Evolutionary conservation across 148 eudicot species (phyloP).

Genomic region (Rhododendron griersonianum): DNA sequence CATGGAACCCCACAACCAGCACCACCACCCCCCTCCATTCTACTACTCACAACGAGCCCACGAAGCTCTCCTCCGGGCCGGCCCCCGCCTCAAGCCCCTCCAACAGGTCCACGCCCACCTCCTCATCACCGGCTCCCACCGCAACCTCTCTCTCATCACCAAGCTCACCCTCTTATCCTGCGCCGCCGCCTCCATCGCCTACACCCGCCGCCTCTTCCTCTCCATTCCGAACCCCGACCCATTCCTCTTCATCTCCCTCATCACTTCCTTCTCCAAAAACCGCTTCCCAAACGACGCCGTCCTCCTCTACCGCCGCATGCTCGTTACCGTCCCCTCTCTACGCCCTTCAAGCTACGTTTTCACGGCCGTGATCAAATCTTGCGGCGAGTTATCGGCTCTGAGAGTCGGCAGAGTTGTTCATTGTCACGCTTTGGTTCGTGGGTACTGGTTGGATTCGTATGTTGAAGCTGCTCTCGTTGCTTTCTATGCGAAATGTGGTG

Average conservation of each 20-base stretch:
- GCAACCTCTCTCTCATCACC: constrained; percentile 33
- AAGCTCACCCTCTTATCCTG: constrained; percentile 42
- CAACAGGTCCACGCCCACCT: constrained; percentile 56
- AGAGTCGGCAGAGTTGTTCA: constrained; percentile 37
- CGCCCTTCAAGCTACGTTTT: constrained; percentile 38
- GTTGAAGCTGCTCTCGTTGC: constrained; percentile 43
- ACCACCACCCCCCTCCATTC: neutral
- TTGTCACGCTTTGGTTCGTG: constrained; percentile 33
- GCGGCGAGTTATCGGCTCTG: constrained; percentile 25
- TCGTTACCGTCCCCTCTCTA: constrained; percentile 7
- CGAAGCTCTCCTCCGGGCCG: constrained; percentile 41
- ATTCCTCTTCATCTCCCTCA: constrained; percentile 53
- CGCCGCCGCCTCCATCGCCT: constrained; percentile 28
- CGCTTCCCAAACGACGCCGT: constrained; percentile 26
- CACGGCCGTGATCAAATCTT: constrained; percentile 44
- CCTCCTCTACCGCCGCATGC: constrained; percentile 40
- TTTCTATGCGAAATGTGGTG: constrained; percentile 47
- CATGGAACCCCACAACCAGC: neutral
- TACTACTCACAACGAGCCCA: constrained; percentile 18
- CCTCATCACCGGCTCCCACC: constrained; percentile 32
- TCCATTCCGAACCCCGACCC: constrained; percentile 44
- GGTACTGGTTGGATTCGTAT: constrained; percentile 43
- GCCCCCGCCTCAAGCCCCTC: constrained; percentile 41
- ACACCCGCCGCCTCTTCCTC: constrained; percentile 41
- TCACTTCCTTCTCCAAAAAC: constrained; percentile 40